These are phyloP conservation scores for Schizonepeta tenuifolia DNA, from an alignment of 257 asterid genomes.

Conservation along the genomic window DNA sequence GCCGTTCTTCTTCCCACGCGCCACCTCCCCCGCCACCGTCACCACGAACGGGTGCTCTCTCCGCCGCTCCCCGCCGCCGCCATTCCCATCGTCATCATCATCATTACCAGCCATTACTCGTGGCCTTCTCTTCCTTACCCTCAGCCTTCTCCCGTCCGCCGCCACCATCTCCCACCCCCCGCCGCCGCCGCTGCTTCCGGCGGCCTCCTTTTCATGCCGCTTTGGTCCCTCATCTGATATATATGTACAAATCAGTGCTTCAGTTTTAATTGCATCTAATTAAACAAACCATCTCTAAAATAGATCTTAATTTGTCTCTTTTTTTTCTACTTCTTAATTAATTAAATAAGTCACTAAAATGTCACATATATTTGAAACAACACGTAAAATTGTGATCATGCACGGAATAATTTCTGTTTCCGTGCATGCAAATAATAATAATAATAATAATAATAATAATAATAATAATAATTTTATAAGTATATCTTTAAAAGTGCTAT, in stretches of 20 bases:
- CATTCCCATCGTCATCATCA: conserved; percentile 52
- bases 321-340: neutral
- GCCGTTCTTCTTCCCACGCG: conserved; percentile 98
- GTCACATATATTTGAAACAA: too few relatives aligned
- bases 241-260: too few relatives aligned
- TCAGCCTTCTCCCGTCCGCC: conserved; percentile 51
- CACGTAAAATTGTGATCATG: too few relatives aligned
- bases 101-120: conserved; percentile 34
- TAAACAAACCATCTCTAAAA: too few relatives aligned
- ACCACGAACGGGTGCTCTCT: conserved; percentile 96
- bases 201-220: conserved; percentile 88
- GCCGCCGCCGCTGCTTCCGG: conserved; percentile 72
- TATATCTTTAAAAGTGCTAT: too few relatives aligned
- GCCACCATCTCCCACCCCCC: conserved; percentile 61
- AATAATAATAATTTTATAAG: too few relatives aligned
- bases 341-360: neutral
- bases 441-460: too few relatives aligned
- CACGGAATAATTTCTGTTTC: too few relatives aligned
- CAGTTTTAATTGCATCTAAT: too few relatives aligned
- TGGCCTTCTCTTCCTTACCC: conserved; percentile 47
- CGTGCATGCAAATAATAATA: too few relatives aligned
- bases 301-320: too few relatives aligned
- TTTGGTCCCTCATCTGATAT: conserved; percentile 72
- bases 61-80: conserved; percentile 67
- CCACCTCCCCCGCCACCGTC: conserved; percentile 98